Evolutionary conservation across 1,139 yeast genomes (phyloP), one percentile per base, ranked within the genome.

Genomic region (Lodderomyces parapsilosis): DNA sequence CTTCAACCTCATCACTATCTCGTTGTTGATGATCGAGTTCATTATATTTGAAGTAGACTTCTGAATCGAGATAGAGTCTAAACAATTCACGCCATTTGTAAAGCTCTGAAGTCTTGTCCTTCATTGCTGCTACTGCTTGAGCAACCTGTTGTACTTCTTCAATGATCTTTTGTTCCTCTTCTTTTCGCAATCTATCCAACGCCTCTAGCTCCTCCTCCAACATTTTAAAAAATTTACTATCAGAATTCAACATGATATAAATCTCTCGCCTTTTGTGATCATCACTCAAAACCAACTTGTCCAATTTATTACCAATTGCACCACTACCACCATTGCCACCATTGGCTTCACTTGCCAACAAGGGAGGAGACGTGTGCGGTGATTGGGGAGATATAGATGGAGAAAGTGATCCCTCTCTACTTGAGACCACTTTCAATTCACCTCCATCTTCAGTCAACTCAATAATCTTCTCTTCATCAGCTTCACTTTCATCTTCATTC

Each of bases 31-130:
- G 65, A 27, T 66, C 58, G 3, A 57, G 46, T 49, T 81, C 85
- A 50, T 78, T 71, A 32, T 79, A 76, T 43, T 77, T 76, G 60
- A 81, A 79, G 49, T 81, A 84, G 19, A 85, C 78, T 51, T 84
- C 86, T 23, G 80, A 74, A 52, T 84, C 90, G 40, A 84, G 69
- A 53, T 83, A 85, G 19, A 77, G 63, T 51, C 74, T 77, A 62
- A 85, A 84, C 10, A 85, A 67, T 54, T 82, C 81, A 48, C 91
- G 66, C 93, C 93, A 85, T n/a, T 70, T 69, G 54, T 81, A 82
- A 61, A 84, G 65, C 53, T 84, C 91, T 0, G 77, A 66, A 45
- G 67, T 71, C 48, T 68, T 75, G n/a, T 36, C 19, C 20, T 35
- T 41, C 11, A 46, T 42, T 14, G 40, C 33, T 22, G 42, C 23